Conservation (phyloP, 2,329 filamentous ascomycete genomes). For the Alternaria rosae region DNA sequence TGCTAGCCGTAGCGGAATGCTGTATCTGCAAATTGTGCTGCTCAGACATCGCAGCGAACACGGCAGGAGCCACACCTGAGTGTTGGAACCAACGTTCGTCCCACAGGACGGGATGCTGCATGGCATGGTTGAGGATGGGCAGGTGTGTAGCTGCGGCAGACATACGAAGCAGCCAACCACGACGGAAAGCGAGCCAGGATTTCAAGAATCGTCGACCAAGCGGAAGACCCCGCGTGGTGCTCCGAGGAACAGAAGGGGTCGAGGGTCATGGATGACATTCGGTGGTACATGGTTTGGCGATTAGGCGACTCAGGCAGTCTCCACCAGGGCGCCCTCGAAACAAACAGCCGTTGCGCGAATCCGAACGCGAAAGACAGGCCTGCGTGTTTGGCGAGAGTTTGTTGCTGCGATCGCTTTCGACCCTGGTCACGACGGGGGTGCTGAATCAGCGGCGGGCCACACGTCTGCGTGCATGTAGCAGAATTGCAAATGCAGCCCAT, state of each 20-base stretch:
- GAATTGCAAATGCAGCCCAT: neutral
- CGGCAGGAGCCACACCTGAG: constrained; percentile 45
- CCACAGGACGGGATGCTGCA: constrained; percentile 42
- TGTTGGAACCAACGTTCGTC: constrained; percentile 49
- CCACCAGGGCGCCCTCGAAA: constrained; percentile 5
- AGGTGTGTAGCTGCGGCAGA: constrained; percentile 36
- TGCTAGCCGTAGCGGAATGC: constrained; percentile 4
- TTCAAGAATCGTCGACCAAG: constrained; percentile 7
- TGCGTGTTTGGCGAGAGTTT: constrained; percentile 9
- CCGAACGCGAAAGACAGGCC: constrained; percentile 20
- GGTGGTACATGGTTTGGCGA: constrained; percentile 15
- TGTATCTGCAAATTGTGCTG: constrained; percentile 12
- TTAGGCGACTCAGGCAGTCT: constrained; percentile 9
- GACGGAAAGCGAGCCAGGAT: neutral
- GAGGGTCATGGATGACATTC: constrained; percentile 10
- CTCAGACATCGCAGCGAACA: constrained; percentile 34
- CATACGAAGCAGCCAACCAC: constrained; percentile 16
- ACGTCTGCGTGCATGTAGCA: constrained; percentile 4
- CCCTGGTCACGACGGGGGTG: constrained; percentile 8
- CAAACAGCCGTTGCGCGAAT: constrained; percentile 17
- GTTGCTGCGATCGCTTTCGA: constrained; percentile 18
- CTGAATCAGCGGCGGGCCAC: constrained; percentile 18
- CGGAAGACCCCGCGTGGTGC: constrained; percentile 10
- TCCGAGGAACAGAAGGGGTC: constrained; percentile 13
- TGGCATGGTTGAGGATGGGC: constrained; percentile 30